phyloP scores from a whole-genome alignment of 1,284 basidiomycete species.

The Phlebopus sp. region DNA sequence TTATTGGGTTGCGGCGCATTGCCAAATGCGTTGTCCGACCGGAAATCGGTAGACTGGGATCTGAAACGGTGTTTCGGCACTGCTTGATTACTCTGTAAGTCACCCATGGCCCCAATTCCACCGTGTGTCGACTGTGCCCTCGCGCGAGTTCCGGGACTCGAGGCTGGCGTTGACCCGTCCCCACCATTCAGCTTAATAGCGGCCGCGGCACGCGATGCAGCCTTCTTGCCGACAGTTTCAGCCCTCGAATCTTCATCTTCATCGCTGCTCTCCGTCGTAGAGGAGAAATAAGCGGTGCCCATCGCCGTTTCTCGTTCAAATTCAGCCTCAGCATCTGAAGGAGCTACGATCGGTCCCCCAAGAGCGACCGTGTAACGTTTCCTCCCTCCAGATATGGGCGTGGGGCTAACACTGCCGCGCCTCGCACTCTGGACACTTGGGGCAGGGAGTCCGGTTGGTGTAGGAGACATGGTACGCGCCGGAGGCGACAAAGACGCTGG shows the following conservation, averaged over 20 bases:
- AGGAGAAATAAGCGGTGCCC: constrained; percentile 45
- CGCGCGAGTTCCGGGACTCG: constrained; percentile 27
- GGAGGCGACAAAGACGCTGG: constrained; percentile 23
- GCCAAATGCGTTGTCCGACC: constrained; percentile 10
- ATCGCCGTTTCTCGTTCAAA: constrained; percentile 29
- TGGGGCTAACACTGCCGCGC: constrained; percentile 61
- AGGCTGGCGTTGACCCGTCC: constrained; percentile 8
- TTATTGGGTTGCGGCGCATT: constrained; percentile 17
- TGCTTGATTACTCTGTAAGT: constrained; percentile 27
- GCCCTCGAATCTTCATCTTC: constrained; percentile 38
- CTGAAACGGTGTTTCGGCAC: constrained; percentile 21
- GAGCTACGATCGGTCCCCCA: constrained; percentile 60
- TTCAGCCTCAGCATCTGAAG: constrained; percentile 38
- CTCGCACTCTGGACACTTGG: constrained; percentile 32
- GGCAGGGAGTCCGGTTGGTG: constrained; percentile 31
- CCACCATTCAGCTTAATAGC: constrained; percentile 32
- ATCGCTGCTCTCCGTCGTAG: constrained; percentile 37
- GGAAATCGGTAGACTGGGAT: constrained; percentile 32
- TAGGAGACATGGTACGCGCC: constrained; percentile 20
- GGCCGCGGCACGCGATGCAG: constrained; percentile 25
- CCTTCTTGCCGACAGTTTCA: constrained; percentile 62
- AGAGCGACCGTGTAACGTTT: constrained; percentile 82
- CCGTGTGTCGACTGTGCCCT: constrained; percentile 55
- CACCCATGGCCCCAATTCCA: constrained; percentile 2
- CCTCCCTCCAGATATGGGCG: constrained; percentile 44